Evolutionary conservation across 257 asterid species (phyloP).

Genomic region (Craterostigma plantagineum): DNA sequence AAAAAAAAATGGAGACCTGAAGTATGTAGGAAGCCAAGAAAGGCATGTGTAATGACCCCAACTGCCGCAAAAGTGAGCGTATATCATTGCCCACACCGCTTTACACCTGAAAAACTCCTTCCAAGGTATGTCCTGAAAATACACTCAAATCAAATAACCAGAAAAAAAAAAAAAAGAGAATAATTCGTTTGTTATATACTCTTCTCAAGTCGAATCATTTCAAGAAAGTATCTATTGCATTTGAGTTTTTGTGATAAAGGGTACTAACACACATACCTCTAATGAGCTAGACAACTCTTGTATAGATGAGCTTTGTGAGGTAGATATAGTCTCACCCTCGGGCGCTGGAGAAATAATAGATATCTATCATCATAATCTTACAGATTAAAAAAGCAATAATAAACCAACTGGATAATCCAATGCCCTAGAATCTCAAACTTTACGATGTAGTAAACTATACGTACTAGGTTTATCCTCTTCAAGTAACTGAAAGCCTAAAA

Average conservation of each 20-base stretch:
- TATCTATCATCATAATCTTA: not conserved
- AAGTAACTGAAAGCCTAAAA: conserved; percentile 56
- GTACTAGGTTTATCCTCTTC: conserved; percentile 32
- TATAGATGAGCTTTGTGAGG: conserved; percentile 36
- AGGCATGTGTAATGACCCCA: conserved; percentile 96
- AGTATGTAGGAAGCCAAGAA: conserved; percentile 95
- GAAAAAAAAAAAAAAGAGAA: conserved; percentile 3
- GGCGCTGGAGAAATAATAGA: conserved; percentile 27
- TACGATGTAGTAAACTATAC: too few relatives aligned
- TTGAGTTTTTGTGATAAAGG: conserved; percentile 1
- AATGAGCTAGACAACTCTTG: conserved; percentile 55
- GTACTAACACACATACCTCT: conserved; percentile 23
- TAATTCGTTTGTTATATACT: too few relatives aligned
- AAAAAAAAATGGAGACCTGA: conserved; percentile 56
- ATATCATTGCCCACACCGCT: conserved; percentile 99
- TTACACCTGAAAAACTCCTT: conserved; percentile 61
- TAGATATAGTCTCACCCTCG: conserved; percentile 19
- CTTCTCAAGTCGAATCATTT: not conserved
- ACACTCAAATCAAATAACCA: conserved; percentile 8
- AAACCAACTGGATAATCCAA: conserved; percentile 4
- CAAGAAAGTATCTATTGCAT: not conserved
- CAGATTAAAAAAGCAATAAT: not conserved
- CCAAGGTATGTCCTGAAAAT: conserved; percentile 85
- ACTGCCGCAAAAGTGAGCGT: conserved; percentile 94
- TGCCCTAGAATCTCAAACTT: too few relatives aligned